These are phyloP conservation scores for Cercospora beticola DNA, from an alignment of 2,329 filamentous ascomycete species.

Conservation along the genomic window DNA sequence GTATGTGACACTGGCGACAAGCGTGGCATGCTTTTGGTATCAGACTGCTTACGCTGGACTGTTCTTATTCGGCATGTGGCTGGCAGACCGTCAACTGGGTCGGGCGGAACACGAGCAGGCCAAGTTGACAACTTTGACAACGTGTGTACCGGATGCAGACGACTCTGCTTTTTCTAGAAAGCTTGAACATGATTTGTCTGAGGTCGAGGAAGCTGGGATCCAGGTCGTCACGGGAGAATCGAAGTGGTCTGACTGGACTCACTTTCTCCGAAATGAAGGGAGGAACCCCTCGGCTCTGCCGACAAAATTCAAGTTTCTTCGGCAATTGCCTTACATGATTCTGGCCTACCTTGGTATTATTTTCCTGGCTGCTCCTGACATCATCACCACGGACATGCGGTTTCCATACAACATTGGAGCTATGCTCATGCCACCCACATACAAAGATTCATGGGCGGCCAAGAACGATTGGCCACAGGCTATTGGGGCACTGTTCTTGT, in stretches of 20 bases:
- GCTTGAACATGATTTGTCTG: background rate
- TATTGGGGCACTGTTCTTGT: background rate
- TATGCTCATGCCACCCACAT: background rate
- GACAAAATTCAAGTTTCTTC: background rate
- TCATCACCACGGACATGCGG: background rate
- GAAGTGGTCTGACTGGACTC: background rate
- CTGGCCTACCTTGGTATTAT: background rate
- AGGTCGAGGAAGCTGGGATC: too few species aligned
- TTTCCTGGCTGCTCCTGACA: background rate
- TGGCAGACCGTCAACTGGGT: background rate
- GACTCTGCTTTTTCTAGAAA: background rate
- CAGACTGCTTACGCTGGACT: slow-evolving; percentile 1
- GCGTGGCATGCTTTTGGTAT: slow-evolving; percentile 2
- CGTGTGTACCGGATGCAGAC: background rate
- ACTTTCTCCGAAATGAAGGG: too few species aligned
- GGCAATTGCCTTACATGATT: background rate
- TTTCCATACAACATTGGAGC: background rate
- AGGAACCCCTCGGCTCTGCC: too few species aligned
- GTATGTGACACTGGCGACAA: background rate
- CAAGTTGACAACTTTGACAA: background rate
- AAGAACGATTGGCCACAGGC: background rate
- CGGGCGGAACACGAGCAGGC: background rate
- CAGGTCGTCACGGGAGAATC: too few species aligned
- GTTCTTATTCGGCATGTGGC: slow-evolving; percentile 8
- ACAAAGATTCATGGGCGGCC: background rate